Base-by-base conservation (phyloP, 257 asterid genomes). In the Lithospermum erythrorhizon region DNA sequence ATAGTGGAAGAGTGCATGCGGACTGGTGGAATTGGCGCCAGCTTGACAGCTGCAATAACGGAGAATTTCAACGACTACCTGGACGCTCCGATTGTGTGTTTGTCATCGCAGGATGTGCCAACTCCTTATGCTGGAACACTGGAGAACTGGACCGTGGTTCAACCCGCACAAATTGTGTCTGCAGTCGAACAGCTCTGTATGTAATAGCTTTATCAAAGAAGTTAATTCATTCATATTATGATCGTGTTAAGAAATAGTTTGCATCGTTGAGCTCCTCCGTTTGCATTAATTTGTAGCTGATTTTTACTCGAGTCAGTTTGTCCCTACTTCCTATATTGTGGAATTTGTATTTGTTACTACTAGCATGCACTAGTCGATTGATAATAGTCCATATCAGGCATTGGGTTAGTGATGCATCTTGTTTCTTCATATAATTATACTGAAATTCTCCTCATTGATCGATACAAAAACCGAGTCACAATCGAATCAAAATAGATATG, bases 1-100 rank as follows among this genome's bases (percentile, higher is more conserved):
- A 83, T 88, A 25, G 96, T 88, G 32, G 95, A 85, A 75, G 95
- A 85, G 76, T 85, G 96, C 81, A 88, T 85, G 93, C 78, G 96
- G 17, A 87, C 96, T 0, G 94, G 96, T 29, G 96, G 96, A 16
- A 87, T 85, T 49, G 96, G 94, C 24, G 96, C 95, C 10, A 85
- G 89, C 62, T 77, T 87, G 72, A 87, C 93, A 1, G 89, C 95
- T 1, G 81, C 96, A 1, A 83, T 85, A 21, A 85, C 81, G 7
- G 89, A 85, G 30, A 75, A 85, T 62, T 87, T 87, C 63, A 82
- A 85, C 21, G 95, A 87, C 65, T 83, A 87, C 74, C 75, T 87
- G 67, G 95, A 87, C 63, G 81, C 96, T 6, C 87, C 96, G 2
- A 81, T 87, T 25, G 73, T 85, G 55, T 87, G 94, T 61, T 65